Conservation (phyloP, 345 rosid species). For the Rhodamnia rubescens region DNA sequence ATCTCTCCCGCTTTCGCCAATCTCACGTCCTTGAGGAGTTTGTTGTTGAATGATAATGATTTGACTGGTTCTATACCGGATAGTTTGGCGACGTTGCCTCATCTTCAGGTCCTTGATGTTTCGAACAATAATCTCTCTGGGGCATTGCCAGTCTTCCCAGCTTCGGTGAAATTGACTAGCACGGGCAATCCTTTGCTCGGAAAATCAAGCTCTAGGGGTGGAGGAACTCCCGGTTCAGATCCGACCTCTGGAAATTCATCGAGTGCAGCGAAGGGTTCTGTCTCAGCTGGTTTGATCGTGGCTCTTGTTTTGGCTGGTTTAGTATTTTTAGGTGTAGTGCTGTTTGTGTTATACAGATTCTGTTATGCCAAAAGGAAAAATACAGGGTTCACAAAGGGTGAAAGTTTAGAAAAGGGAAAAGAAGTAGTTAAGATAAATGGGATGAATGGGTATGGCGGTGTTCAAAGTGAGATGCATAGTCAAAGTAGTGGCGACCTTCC, state of each 20-base stretch:
- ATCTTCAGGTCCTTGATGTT: slow-evolving; percentile 44
- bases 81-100: slow-evolving; percentile 34
- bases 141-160: slow-evolving; percentile 27
- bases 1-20: slow-evolving; percentile 55
- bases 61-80: slow-evolving; percentile 59
- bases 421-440: background rate
- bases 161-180: slow-evolving; percentile 23
- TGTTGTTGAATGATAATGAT: slow-evolving; percentile 49
- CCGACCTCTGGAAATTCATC: background rate
- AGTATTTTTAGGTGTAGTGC: slow-evolving; percentile 22
- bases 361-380: slow-evolving; percentile 15
- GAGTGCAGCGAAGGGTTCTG: slow-evolving; percentile 8
- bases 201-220: slow-evolving; percentile 7
- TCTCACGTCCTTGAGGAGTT: slow-evolving; percentile 39
- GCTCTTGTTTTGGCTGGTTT: slow-evolving; percentile 30
- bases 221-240: background rate
- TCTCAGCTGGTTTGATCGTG: slow-evolving; percentile 23
- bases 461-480: slow-evolving; percentile 25
- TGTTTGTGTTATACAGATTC: slow-evolving; percentile 36
- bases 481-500: slow-evolving; percentile 29
- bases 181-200: slow-evolving; percentile 49
- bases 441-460: background rate
- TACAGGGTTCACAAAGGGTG: slow-evolving; percentile 15
- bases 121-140: slow-evolving; percentile 72
- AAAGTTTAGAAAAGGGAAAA: slow-evolving; percentile 13